Evolutionary conservation across 2,329 filamentous ascomycete genomes (phyloP).

Genomic region (Claviceps spartinae): DNA sequence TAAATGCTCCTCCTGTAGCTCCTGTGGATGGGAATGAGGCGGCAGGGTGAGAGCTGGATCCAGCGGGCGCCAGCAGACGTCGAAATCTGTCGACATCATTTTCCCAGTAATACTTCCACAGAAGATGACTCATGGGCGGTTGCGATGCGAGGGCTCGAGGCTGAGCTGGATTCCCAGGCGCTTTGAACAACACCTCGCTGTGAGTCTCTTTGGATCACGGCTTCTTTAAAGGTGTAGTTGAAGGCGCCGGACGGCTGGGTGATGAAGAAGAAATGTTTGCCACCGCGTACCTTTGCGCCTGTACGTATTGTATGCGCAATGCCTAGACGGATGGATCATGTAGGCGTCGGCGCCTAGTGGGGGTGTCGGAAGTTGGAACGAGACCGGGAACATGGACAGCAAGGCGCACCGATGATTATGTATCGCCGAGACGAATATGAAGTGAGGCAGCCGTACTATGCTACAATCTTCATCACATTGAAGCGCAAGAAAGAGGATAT

Average conservation of each 20-base stretch:
- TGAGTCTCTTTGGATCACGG: conserved; percentile 74
- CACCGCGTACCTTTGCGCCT: background rate
- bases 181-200: conserved; percentile 70
- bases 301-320: background rate
- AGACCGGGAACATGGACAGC: background rate
- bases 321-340: background rate
- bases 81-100: conserved; percentile 95
- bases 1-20: conserved; percentile 14
- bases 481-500: no score
- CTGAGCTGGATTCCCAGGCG: conserved; percentile 23
- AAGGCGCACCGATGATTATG: background rate
- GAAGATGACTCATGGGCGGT: conserved; percentile 76
- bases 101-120: conserved; percentile 95
- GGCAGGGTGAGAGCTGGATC: conserved; percentile 39
- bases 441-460: background rate
- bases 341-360: no score
- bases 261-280: background rate
- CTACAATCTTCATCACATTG: background rate
- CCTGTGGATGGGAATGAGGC: conserved; percentile 39
- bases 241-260: conserved; percentile 19
- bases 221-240: conserved; percentile 69
- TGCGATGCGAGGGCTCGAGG: conserved; percentile 8
- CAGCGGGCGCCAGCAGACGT: conserved; percentile 66
- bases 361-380: no score
- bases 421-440: background rate